A percentile compares a stretch with the other conserved stretches of the same genome.
phyloP scores from a whole-genome alignment of 371 early-diverging fungal genomes.

The Syncephalis plumigaleata region DNA sequence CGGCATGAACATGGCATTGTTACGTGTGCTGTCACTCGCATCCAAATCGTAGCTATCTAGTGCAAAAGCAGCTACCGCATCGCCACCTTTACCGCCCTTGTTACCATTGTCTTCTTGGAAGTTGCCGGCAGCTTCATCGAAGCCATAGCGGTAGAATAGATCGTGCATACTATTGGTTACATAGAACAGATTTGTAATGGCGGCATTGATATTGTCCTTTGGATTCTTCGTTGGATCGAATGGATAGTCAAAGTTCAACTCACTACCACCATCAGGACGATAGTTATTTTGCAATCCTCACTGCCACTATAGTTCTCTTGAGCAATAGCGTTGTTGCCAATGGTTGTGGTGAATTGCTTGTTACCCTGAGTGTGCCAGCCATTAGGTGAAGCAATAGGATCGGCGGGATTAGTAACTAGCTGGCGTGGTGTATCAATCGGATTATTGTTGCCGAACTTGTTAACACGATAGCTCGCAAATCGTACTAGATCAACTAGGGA shows the following conservation, averaged over 20 bases:
- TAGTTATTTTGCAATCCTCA: constrained; percentile 60
- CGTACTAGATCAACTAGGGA: too few species aligned
- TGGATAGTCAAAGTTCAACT: constrained; percentile 55
- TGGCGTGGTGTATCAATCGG: neutral
- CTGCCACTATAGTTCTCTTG: constrained; percentile 51
- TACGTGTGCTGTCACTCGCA: constrained; percentile 24
- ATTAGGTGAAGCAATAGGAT: constrained; percentile 30
- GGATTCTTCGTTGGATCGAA: constrained; percentile 47
- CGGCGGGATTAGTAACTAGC: neutral
- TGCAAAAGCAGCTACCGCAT: constrained; percentile 85
- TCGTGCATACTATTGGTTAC: constrained; percentile 74
- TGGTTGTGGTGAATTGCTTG: constrained; percentile 45
- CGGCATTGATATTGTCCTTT: constrained; percentile 59
- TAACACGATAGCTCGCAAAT: too few species aligned
- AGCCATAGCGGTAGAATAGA: constrained; percentile 76
- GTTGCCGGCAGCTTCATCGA: constrained; percentile 87
- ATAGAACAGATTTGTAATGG: constrained; percentile 85
- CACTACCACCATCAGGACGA: constrained; percentile 47
- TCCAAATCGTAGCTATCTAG: constrained; percentile 49
- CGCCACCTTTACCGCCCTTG: constrained; percentile 56
- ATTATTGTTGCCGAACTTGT: too few species aligned
- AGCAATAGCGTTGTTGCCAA: constrained; percentile 66
- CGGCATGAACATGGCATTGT: constrained; percentile 88
- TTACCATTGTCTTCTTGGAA: constrained; percentile 83
- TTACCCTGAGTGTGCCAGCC: constrained; percentile 51